Conservation (phyloP, 352 stramenopile genomes). For the Globisporangium barbulae region DNA sequence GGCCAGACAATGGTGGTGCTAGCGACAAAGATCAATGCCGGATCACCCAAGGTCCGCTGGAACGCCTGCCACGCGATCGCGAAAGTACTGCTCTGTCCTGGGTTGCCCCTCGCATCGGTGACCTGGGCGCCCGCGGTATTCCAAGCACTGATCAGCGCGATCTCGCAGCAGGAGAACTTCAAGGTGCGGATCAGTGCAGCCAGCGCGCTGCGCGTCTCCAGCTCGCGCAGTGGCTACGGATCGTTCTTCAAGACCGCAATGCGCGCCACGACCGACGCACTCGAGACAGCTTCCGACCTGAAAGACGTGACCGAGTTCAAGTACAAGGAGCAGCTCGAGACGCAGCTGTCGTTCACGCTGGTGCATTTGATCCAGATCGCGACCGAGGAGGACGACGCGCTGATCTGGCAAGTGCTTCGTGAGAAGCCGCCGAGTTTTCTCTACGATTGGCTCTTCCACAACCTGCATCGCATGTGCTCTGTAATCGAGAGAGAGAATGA, state of each 20-base stretch:
- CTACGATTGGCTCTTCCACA: conserved; percentile 89
- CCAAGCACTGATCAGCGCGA: conserved; percentile 68
- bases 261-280: conserved; percentile 59
- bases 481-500: conserved; percentile 61
- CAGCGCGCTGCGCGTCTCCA: conserved; percentile 69
- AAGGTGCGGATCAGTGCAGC: conserved; percentile 86
- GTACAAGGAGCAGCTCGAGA: conserved; percentile 89
- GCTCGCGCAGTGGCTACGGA: conserved; percentile 65
- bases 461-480: conserved; percentile 78
- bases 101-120: conserved; percentile 68
- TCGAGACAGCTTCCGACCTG: conserved; percentile 82
- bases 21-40: conserved; percentile 69
- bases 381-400: conserved; percentile 59
- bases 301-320: conserved; percentile 88
- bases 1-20: conserved; percentile 68
- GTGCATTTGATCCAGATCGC: conserved; percentile 80
- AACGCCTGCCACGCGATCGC: conserved; percentile 88
- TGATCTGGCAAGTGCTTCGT: conserved; percentile 66
- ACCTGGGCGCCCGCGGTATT: conserved; percentile 78
- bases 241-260: conserved; percentile 68
- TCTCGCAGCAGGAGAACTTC: conserved; percentile 87
- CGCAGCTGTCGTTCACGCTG: conserved; percentile 83
- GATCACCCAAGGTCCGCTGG: conserved; percentile 84
- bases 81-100: conserved; percentile 78
- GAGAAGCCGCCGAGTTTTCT: conserved; percentile 69